Evolutionary conservation across 2,329 filamentous ascomycete species (phyloP), one percentile per base, ranked within the genome.

Genomic region (Pyrenochaeta sp.): DNA sequence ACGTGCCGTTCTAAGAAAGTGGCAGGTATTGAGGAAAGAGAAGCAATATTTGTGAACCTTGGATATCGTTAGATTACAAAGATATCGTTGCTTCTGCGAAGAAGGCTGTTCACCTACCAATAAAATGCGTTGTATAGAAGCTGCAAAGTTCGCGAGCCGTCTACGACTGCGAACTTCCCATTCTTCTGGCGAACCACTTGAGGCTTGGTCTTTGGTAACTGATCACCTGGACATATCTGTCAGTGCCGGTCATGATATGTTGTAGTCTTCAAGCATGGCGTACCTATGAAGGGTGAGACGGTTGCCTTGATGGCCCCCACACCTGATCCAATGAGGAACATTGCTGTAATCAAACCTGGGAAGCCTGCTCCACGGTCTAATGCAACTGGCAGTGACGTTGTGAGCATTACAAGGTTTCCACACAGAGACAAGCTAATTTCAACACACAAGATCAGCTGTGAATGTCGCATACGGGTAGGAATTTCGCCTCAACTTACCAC

Each of bases 1-100:
- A 87, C 75, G 66, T 87, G 81, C 56, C 82, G 77, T 73, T 91
- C 89, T 80, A 90, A 83, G 67, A 87, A 87, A 1, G 85, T 85
- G 1, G 87, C 90, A 10, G 84, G 86, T 61, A 90, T 81, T 40
- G 85, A 77, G 0, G 85, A 89, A 10, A 66, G 37, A 37, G 85
- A 77, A 0, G 85, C 89, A 9, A 91, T 79, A 6, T 86, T 84
- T 21, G 87, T 88, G 29, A 90, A 64, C 75, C 91, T 90, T 74
- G 32, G 14, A 5, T 49, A 3, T 45, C 29, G 69, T 65, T 57
- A 62, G 5, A 12, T 17, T 21, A 14, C 27, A 10, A 12, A 33
- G 11, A 4, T 15, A 7, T 33, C 7, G 6, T 33, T 12, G 31
- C 31, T 33, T 33, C 11, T 33, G 31, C 31, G 31, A 14, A 33